Evolutionary conservation across 352 stramenopile species (phyloP).

Genomic region (Globisporangium viniferum): DNA sequence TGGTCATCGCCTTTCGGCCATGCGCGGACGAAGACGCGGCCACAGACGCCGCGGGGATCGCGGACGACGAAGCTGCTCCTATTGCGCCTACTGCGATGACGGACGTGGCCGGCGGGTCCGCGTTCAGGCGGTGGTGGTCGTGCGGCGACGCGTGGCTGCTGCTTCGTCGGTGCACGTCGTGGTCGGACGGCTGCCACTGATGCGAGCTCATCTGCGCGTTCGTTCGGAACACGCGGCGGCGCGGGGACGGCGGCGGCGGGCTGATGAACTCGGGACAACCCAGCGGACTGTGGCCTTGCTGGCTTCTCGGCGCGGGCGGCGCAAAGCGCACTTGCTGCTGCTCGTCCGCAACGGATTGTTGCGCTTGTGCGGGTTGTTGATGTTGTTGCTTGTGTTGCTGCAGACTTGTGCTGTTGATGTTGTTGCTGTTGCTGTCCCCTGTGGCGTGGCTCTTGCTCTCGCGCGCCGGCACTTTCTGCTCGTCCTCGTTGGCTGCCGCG

Average conservation of each 20-base stretch:
- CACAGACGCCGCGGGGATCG: neutral
- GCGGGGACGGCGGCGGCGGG: conserved; percentile 14
- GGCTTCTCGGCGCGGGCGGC: neutral
- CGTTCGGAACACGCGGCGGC: conserved; percentile 19
- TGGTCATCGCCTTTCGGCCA: conserved; percentile 6
- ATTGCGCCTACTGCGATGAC: neutral
- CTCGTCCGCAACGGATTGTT: conserved; percentile 11
- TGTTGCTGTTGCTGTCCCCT: conserved; percentile 3
- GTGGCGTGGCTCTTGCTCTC: neutral
- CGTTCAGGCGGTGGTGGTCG: conserved; percentile 3
- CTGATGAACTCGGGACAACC: conserved; percentile 10
- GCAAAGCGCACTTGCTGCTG: conserved; percentile 9
- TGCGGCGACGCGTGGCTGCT: conserved; percentile 9
- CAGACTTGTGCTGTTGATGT: neutral
- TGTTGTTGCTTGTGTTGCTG: conserved; percentile 4
- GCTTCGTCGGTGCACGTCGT: conserved; percentile 16
- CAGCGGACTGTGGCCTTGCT: conserved; percentile 6
- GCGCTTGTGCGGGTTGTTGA: too few relatives aligned
- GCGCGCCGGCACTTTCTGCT: conserved; percentile 15
- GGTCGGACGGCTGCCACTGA: conserved; percentile 4
- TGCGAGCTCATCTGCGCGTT: neutral
- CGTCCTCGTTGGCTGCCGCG: conserved; percentile 13
- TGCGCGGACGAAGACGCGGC: neutral
- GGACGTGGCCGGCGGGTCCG: neutral
- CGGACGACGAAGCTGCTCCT: neutral